Evolutionary conservation across 257 asterid genomes (phyloP), one percentile per base, ranked within the genome.

Genomic region (Anisodus tanguticus): DNA sequence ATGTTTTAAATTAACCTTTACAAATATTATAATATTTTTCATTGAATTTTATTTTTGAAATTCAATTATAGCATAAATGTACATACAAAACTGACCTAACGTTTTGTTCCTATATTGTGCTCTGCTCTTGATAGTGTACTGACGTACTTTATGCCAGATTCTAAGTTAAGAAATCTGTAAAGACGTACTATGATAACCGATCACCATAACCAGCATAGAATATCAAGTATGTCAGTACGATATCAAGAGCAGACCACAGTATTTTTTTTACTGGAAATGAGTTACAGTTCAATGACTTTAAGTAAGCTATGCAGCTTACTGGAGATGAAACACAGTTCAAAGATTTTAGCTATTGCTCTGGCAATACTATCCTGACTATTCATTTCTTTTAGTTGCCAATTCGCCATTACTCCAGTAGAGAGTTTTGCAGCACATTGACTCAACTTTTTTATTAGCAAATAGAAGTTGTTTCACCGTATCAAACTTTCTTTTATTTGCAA

Each of bases 221-320:
- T 5, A 37, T 37, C 76, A 68, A 68, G 77, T 69, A 69, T 69
- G 49, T 39, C 53, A 39, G 53, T 17, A 39, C 0, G 11, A 26
- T 69, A 59, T 59, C 53, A 39, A 69, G 77, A 39, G 54, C 77
- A 69, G 77, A 69, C 7, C 54, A 16, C 77, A 9, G 7, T 39
- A 39, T 17, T 37, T 19, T 19, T 13, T 69, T 69, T 39, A 39
- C 77, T 69, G 53, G 77, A 69, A 68, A 39, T 69, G 77, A 16
- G 54, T 69, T 69, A 69, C 31, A 69, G 77, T 45, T 69, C 77
- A 69, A 69, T 39, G 54, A 39, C 53, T 69, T 69, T 16, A 69
- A 39, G 77, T 69, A 39, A 68, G 53, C 77, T 69, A 69, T 22
- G 77, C 77, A 69, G 77, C 39, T 69, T 39, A 69, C 31, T 17